These are phyloP conservation scores for Tetrahymena elliotti DNA, from an alignment of 73 alveolate genomes.

Conservation along the genomic window DNA sequence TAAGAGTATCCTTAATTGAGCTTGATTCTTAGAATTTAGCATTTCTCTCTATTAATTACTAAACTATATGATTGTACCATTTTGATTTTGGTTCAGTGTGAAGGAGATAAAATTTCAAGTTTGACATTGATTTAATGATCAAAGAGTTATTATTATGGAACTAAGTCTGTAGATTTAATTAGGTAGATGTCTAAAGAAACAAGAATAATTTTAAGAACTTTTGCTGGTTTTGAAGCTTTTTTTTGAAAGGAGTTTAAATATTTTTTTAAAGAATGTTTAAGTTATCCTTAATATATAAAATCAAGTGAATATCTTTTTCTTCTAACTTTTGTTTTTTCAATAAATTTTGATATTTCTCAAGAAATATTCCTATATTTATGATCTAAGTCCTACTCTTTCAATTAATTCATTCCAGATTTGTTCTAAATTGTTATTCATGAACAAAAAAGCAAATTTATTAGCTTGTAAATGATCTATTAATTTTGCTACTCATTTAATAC, in stretches of 20 bases:
- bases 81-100: neutral
- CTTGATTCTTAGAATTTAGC: neutral
- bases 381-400: neutral
- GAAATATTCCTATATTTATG: neutral
- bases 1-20: neutral
- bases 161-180: neutral
- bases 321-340: neutral
- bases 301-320: neutral
- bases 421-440: neutral
- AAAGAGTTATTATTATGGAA: neutral
- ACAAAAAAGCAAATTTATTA: neutral
- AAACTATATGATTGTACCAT: neutral
- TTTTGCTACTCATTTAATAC: neutral
- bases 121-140: neutral
- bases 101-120: neutral
- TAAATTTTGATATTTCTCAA: neutral
- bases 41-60: neutral
- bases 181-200: neutral
- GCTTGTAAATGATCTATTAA: neutral
- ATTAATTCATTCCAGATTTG: neutral
- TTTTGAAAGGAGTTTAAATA: neutral
- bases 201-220: too few species aligned
- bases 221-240: neutral
- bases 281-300: neutral
- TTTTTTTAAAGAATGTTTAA: neutral